Evolutionary conservation across 306 rosid species (phyloP).

Genomic region (Lablab purpureus): DNA sequence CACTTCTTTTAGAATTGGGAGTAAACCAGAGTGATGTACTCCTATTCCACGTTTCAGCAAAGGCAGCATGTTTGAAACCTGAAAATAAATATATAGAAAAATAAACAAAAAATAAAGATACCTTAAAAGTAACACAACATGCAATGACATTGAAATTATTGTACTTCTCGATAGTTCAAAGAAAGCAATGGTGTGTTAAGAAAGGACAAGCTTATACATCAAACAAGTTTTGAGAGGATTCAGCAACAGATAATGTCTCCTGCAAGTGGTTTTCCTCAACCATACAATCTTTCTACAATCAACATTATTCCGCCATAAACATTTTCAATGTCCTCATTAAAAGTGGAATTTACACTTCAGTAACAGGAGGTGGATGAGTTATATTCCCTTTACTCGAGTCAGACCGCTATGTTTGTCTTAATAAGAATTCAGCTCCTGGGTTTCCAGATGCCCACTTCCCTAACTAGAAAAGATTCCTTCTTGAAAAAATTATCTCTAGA

Average conservation of each 20-base stretch:
- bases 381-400: neutral
- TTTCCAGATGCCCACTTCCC: neutral
- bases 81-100: constrained; percentile 12
- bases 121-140: constrained; percentile 10
- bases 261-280: neutral
- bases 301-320: neutral
- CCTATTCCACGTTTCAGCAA: constrained; percentile 98
- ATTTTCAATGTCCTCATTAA: neutral
- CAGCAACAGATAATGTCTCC: neutral
- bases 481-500: neutral
- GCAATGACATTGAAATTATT: constrained; percentile 2
- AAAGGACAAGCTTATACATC: constrained; percentile 7
- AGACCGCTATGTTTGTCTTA: neutral
- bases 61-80: constrained; percentile 93
- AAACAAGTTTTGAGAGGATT: constrained; percentile 14
- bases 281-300: neutral
- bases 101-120: constrained; percentile 5
- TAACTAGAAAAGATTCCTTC: neutral
- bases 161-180: constrained; percentile 1
- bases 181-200: neutral
- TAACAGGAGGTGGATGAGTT: constrained; percentile 8
- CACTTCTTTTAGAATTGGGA: constrained; percentile 96
- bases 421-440: neutral
- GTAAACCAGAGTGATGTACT: constrained; percentile 98
- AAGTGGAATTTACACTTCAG: neutral